These are phyloP conservation scores for Scheffersomyces lignosus DNA, from an alignment of 805 yeast genomes.

Conservation along the genomic window DNA sequence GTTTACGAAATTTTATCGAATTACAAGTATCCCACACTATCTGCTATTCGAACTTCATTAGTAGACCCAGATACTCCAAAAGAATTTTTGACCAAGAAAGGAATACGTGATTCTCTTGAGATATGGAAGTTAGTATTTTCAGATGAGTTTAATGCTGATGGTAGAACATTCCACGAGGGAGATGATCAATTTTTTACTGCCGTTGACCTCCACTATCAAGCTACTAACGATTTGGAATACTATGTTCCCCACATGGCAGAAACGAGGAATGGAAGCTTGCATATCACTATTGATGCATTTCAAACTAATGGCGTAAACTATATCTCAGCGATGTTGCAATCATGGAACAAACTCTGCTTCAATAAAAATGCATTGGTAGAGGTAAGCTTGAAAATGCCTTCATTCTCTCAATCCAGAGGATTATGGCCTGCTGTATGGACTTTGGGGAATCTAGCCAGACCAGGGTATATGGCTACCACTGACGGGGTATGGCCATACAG, in stretches of 20 bases:
- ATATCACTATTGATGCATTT: conserved; percentile 35
- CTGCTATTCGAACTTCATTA: conserved; percentile 20
- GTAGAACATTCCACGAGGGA: conserved; percentile 41
- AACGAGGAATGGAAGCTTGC: conserved; percentile 39
- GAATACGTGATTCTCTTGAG: conserved; percentile 18
- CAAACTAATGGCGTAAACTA: conserved; percentile 35
- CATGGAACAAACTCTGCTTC: conserved; percentile 41
- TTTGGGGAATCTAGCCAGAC: conserved; percentile 37
- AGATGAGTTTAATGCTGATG: conserved; percentile 42
- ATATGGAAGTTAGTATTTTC: conserved; percentile 37
- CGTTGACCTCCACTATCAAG: conserved; percentile 38
- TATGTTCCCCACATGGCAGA: conserved; percentile 42
- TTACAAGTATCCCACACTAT: conserved; percentile 18
- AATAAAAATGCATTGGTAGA: conserved; percentile 29
- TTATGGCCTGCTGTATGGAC: conserved; percentile 44
- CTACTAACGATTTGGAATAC: conserved; percentile 43
- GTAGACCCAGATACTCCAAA: conserved; percentile 25
- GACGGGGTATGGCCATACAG: conserved; percentile 44
- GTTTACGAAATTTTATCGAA: conserved; percentile 48
- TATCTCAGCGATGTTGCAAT: conserved; percentile 41
- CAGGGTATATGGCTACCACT: conserved; percentile 35
- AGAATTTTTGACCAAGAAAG: conserved; percentile 9
- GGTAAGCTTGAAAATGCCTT: conserved; percentile 30
- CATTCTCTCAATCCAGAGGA: conserved; percentile 30
- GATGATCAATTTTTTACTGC: conserved; percentile 44